Percentiles rank a stretch among this genome's conserved stretches.
Conservation (phyloP, 805 yeast species). For the Isabelozyma heimii region DNA sequence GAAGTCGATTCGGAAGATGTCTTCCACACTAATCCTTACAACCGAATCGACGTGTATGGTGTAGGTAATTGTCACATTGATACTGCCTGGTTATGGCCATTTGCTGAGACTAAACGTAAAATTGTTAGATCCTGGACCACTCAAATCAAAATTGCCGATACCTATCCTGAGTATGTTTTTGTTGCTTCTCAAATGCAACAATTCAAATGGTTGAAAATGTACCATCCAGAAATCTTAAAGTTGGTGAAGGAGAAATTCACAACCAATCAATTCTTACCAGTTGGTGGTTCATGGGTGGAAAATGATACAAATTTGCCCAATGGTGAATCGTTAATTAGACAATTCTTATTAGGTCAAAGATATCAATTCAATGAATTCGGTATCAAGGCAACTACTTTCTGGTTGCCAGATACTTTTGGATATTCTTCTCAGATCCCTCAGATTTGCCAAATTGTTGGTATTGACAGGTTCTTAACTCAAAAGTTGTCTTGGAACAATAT, state of each 20-base stretch:
- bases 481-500: conserved; percentile 96
- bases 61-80: conserved; percentile 97
- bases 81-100: conserved; percentile 99
- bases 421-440: conserved; percentile 95
- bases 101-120: conserved; percentile 91
- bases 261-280: conserved; percentile 76
- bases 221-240: conserved; percentile 78
- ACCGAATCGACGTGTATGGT: conserved; percentile 63
- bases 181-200: conserved; percentile 97
- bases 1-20: conserved; percentile 66
- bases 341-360: conserved; percentile 86
- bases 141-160: conserved; percentile 78
- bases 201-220: conserved; percentile 83
- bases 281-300: conserved; percentile 99
- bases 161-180: conserved; percentile 89
- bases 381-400: conserved; percentile 66
- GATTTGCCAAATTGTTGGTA: conserved; percentile 81
- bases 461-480: conserved; percentile 84
- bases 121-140: conserved; percentile 95
- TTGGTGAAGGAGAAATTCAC: conserved; percentile 64
- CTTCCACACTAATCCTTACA: conserved; percentile 40
- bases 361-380: conserved; percentile 82
- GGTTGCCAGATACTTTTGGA: conserved; percentile 98
- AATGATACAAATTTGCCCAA: conserved; percentile 94
- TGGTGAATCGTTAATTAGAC: conserved; percentile 89